phyloP scores from a whole-genome alignment of 768 basidiomycete genomes.

The Boletus vinaceobasis region DNA sequence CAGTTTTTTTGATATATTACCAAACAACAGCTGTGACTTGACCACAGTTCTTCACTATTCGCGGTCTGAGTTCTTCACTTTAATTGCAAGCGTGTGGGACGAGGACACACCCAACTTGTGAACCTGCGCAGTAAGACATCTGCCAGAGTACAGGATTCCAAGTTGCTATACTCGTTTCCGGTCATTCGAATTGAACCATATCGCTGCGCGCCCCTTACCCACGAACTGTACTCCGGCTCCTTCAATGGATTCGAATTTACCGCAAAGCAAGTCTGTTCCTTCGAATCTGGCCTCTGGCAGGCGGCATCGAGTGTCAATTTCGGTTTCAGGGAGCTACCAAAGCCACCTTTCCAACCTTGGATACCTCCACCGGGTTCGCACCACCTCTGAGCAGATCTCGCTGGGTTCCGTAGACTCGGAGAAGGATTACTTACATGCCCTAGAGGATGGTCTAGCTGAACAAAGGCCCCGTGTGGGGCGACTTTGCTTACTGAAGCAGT shows the following conservation, averaged over 20 bases:
- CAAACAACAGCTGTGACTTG: background rate
- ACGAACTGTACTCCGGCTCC: no score
- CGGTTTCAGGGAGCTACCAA: slow-evolving; percentile 42
- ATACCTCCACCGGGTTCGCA: slow-evolving; percentile 39
- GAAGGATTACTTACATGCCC: slow-evolving; percentile 10
- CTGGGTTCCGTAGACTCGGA: background rate
- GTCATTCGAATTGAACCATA: background rate
- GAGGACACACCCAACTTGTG: background rate
- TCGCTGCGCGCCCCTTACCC: background rate
- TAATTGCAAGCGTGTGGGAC: background rate
- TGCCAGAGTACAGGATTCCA: slow-evolving; percentile 6
- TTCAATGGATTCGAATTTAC: slow-evolving; percentile 16
- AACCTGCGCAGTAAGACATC: background rate
- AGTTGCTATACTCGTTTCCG: background rate
- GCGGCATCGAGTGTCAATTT: slow-evolving; percentile 22
- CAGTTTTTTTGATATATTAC: background rate
- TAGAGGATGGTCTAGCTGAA: slow-evolving; percentile 18
- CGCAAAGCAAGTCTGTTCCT: slow-evolving; percentile 28
- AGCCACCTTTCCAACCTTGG: slow-evolving; percentile 43
- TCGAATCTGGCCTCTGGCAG: slow-evolving; percentile 15
- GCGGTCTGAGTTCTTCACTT: slow-evolving; percentile 4
- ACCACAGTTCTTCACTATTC: background rate
- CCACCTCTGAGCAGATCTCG: slow-evolving; percentile 23
- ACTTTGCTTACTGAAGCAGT: slow-evolving; percentile 27
- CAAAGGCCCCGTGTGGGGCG: slow-evolving; percentile 16